phyloP scores from a whole-genome alignment of 2,329 filamentous ascomycete genomes.

The Beauveria sp. region DNA sequence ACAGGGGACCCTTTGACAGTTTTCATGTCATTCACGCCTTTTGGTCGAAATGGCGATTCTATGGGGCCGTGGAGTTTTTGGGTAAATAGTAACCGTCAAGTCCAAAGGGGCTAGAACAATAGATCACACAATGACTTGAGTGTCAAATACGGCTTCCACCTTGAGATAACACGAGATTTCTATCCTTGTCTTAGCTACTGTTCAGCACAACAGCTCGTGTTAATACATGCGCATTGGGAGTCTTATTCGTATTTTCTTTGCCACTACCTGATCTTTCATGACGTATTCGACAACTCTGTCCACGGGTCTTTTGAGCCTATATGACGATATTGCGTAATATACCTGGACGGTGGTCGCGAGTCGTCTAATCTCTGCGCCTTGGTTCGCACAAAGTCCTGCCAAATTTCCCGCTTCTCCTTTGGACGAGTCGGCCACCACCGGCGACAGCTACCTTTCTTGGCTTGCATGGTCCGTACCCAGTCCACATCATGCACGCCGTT shows the following conservation, averaged over 20 bases:
- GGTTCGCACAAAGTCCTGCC: not conserved
- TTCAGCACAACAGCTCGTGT: too few species aligned
- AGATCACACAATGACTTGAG: too few species aligned
- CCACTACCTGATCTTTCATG: not conserved
- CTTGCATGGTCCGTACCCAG: not conserved
- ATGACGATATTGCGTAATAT: not conserved
- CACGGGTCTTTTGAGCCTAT: not conserved
- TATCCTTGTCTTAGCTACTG: too few species aligned
- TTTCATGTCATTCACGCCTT: too few species aligned
- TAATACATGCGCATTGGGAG: too few species aligned
- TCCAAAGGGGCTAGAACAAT: too few species aligned
- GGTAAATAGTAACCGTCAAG: too few species aligned
- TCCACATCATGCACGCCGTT: not conserved
- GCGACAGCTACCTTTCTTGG: not conserved
- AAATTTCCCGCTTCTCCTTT: not conserved
- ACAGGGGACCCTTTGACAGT: too few species aligned
- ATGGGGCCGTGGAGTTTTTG: too few species aligned
- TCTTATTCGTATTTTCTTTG: not conserved
- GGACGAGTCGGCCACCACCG: not conserved
- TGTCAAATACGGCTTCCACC: too few species aligned
- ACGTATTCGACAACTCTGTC: not conserved
- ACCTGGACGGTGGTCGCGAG: not conserved
- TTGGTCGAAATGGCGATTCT: too few species aligned
- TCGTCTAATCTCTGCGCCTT: not conserved
- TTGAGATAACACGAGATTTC: too few species aligned